Evolutionary conservation across 2,329 filamentous ascomycete species (phyloP).

Genomic region (Sclerotinia sclerotiorum): DNA sequence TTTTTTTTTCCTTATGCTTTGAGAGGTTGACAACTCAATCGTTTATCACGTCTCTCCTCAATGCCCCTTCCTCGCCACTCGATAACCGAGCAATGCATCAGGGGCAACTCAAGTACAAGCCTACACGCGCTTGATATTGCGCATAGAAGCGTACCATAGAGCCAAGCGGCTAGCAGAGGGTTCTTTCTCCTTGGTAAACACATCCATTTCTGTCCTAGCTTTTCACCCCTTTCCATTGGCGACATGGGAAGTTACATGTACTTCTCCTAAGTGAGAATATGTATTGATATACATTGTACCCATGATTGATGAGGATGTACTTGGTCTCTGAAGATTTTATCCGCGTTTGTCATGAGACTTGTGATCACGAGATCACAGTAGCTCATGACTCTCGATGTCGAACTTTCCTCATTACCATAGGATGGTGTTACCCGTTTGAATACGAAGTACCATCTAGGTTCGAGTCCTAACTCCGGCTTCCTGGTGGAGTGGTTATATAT

Average conservation of each 20-base stretch:
- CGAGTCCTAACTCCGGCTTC: no score
- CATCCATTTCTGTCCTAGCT: no score
- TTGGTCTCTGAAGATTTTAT: neutral
- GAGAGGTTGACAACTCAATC: neutral
- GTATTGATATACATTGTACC: neutral
- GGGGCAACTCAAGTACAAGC: neutral
- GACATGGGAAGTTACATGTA: neutral
- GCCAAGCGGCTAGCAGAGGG: neutral
- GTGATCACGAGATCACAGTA: neutral
- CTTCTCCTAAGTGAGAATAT: neutral
- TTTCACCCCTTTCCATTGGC: neutral
- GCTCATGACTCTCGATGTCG: neutral
- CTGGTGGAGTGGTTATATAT: no score
- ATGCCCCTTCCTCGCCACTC: neutral
- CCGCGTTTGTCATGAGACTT: neutral
- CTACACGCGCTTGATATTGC: neutral
- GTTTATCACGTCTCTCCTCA: neutral
- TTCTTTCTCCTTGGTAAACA: neutral
- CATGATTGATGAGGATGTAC: neutral
- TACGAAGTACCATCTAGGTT: no score
- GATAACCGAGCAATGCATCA: neutral
- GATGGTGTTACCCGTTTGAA: no score
- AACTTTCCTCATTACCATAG: neutral
- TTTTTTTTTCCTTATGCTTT: neutral
- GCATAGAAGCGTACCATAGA: neutral